A percentile compares a stretch with the other conserved stretches of the same genome.
Evolutionary conservation across 2,329 filamentous ascomycete genomes (phyloP).

Genomic region (Cladobotryum protrusum): DNA sequence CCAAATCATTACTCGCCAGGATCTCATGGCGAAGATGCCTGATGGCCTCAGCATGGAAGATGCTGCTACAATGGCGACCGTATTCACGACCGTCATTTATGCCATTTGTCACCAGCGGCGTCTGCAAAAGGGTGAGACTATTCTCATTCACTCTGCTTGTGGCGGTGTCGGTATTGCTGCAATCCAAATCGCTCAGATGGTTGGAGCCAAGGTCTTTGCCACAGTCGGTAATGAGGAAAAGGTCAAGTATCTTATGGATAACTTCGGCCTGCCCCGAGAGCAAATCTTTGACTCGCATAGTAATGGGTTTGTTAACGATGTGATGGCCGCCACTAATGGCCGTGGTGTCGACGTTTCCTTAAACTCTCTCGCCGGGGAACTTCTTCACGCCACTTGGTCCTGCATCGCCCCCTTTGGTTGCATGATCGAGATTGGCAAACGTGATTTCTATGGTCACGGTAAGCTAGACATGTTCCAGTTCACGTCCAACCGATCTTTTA

Average conservation of each 20-base stretch:
- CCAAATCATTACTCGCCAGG: background rate
- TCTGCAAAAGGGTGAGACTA: slow-evolving; percentile 10
- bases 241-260: slow-evolving; percentile 23
- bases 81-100: background rate
- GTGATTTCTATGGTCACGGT: slow-evolving; percentile 33
- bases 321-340: slow-evolving; percentile 22
- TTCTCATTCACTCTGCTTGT: slow-evolving; percentile 8
- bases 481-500: slow-evolving; percentile 27
- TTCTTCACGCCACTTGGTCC: slow-evolving; percentile 36
- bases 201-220: slow-evolving; percentile 16
- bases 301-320: slow-evolving; percentile 23
- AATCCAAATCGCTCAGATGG: slow-evolving; percentile 4
- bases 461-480: slow-evolving; percentile 41
- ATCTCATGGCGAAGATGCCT: background rate
- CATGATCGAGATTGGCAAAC: slow-evolving; percentile 42
- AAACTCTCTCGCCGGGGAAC: slow-evolving; percentile 35
- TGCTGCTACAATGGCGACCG: background rate
- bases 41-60: background rate
- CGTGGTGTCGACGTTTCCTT: slow-evolving; percentile 33
- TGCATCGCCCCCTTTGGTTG: slow-evolving; percentile 39
- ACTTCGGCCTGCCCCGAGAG: slow-evolving; percentile 24
- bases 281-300: slow-evolving; percentile 31
- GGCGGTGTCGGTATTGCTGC: slow-evolving; percentile 8
- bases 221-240: slow-evolving; percentile 33
- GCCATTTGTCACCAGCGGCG: background rate